Evolutionary conservation across 805 yeast species (phyloP).

Genomic region (Yarrowia porcina): DNA sequence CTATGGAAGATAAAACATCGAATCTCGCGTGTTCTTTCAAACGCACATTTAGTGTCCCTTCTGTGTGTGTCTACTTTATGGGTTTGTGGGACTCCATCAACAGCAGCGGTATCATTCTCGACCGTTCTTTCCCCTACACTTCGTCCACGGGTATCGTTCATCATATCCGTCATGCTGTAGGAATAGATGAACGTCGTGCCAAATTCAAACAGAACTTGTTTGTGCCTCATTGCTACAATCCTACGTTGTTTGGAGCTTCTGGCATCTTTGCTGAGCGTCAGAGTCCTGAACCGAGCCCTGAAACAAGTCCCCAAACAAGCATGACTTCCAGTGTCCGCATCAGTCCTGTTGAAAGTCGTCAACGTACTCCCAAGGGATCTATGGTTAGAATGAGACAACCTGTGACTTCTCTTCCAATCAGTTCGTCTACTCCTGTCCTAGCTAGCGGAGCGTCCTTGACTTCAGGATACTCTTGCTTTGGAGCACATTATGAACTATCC

Average conservation of each 20-base stretch:
- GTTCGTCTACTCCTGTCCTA: neutral
- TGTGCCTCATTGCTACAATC: constrained; percentile 22
- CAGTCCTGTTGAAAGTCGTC: neutral
- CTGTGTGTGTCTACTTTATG: constrained; percentile 51
- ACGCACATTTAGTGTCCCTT: constrained; percentile 49
- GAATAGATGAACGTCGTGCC: constrained; percentile 61
- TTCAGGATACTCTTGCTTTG: neutral
- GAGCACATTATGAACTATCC: neutral
- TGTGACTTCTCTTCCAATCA: neutral
- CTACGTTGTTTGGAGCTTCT: neutral
- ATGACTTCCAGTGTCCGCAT: neutral
- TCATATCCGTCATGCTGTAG: constrained; percentile 65
- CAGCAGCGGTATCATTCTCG: constrained; percentile 58
- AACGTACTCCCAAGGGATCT: neutral
- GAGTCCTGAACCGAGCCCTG: neutral
- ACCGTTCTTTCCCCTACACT: constrained; percentile 57
- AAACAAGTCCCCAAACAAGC: neutral
- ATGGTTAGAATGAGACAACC: neutral
- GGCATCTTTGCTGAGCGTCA: constrained; percentile 1
- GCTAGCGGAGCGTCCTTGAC: neutral
- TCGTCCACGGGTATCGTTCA: constrained; percentile 50
- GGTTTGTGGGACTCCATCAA: constrained; percentile 68
- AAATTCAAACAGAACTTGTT: constrained; percentile 45
- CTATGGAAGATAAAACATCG: neutral
- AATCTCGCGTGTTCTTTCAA: constrained; percentile 42